A percentile compares a stretch with the other conserved stretches of the same genome.
phyloP scores from a whole-genome alignment of 116 monocot species.

The Dioscorea cayenensis region DNA sequence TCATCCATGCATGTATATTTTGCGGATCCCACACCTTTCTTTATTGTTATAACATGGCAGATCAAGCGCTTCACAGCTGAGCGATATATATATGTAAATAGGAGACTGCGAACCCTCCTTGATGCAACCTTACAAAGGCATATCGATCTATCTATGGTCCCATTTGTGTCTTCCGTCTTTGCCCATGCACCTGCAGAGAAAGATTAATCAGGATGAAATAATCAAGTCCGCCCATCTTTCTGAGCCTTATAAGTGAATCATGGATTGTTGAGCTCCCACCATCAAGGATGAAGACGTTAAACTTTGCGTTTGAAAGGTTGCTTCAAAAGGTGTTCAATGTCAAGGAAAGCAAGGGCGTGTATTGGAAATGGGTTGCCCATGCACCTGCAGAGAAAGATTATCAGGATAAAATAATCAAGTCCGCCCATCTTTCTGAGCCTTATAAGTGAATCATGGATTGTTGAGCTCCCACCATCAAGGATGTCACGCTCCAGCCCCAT shows the following conservation, averaged over 20 bases:
- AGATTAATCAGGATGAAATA: constrained; percentile 29
- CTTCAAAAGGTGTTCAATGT: constrained; percentile 74
- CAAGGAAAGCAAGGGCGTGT: constrained; percentile 62
- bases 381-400: too few relatives aligned
- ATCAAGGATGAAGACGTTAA: constrained; percentile 31
- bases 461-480: too few relatives aligned
- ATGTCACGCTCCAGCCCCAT: too few relatives aligned
- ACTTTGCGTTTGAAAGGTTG: constrained; percentile 65
- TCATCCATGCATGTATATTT: too few relatives aligned
- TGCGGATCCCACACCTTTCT: too few relatives aligned
- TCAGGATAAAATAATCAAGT: constrained; percentile 11
- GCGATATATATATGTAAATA: constrained; percentile 14
- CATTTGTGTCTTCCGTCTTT: constrained; percentile 17
- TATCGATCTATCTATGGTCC: constrained; percentile 6
- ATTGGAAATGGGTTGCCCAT: constrained; percentile 71
- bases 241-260: constrained; percentile 27
- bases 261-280: constrained; percentile 14
- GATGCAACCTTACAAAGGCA: not conserved
- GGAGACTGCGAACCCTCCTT: constrained; percentile 12
- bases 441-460: too few relatives aligned
- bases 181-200: constrained; percentile 29
- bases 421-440: too few relatives aligned
- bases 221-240: constrained; percentile 23
- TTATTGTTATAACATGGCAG: too few relatives aligned
- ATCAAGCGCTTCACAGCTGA: constrained; percentile 8